phyloP scores from a whole-genome alignment of 306 rosid species.

The Ziziphus jujuba region DNA sequence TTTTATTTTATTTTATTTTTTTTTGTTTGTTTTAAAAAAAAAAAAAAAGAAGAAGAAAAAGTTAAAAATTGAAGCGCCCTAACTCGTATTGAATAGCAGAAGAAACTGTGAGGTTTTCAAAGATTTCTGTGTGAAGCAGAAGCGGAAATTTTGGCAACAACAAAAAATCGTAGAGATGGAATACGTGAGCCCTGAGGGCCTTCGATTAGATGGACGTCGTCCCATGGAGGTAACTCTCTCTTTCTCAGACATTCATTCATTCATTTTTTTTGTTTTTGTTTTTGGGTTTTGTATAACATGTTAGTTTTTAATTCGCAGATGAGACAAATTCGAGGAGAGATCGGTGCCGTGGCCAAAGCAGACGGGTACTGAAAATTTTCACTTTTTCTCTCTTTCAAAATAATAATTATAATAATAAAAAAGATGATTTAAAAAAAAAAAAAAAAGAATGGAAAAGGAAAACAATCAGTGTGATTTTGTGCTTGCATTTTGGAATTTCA shows the following conservation, averaged over 20 bases:
- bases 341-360: conserved; percentile 82
- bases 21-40: too few species aligned
- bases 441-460: too few species aligned
- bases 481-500: conserved; percentile 23
- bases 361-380: conserved; percentile 54
- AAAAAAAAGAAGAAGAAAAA: too few species aligned
- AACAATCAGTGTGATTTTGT: neutral
- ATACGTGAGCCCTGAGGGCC: conserved; percentile 89
- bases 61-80: too few species aligned
- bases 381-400: neutral
- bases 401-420: neutral
- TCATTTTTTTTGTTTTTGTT: neutral
- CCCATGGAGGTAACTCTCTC: conserved; percentile 41
- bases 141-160: too few species aligned
- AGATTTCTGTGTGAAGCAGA: too few species aligned
- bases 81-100: too few species aligned
- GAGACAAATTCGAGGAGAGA: conserved; percentile 92
- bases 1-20: too few species aligned
- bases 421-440: conserved; percentile 3
- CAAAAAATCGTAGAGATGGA: conserved; percentile 55
- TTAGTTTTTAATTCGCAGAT: conserved; percentile 38
- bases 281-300: neutral
- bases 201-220: conserved; percentile 89
- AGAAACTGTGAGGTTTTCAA: too few species aligned
- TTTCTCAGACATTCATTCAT: neutral